Base-by-base conservation (phyloP, 495 filamentous ascomycete genomes). In the Hamigera avellanea region DNA sequence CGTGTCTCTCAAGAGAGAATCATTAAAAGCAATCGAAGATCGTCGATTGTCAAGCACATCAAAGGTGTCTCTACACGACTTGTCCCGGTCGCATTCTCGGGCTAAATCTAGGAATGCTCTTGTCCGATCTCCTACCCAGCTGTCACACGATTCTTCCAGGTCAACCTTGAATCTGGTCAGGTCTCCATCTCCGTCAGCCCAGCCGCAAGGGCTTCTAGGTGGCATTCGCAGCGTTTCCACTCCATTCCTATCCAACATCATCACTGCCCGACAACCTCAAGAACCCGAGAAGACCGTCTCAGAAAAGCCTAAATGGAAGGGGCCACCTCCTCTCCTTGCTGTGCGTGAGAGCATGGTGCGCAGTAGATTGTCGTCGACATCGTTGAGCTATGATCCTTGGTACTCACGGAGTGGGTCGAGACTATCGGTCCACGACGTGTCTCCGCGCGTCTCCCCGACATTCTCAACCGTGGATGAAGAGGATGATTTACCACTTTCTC, bases 401-500 rank as follows among this genome's bases (percentile, higher is more conserved):
- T 28, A 44, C 12, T 39, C 50, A 10, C 51, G 62, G 12, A 57
- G 37, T 39, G 49, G 39, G 27, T 56, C 57, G 7, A 52, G 51
- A 19, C 48, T 52, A 14, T 60, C 58, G 7, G 35, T 53, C 14
- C 33, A 42, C 16, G 45, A 44, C 12, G 5, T 37, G 8, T 38
- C 42, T 3, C 28, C 39, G 12, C 33, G n/a, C 9, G 33, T 38
- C 16, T 37, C 1, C 19, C 37, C 35, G 36, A 53, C 14, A 31
- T 44, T 44, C 32, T 34, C 36, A 36, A 30, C 44, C 21, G 27
- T 48, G 7, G 46, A 65, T 35, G 70, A 72, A 31, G 62, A 57
- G 27, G 86, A 91, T 36, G 72, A 88, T 50, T 69, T 89, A 41
- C 77, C 83, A 0, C 78, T 93, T 13, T 79, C 80, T 14, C 72